A percentile compares a stretch with the other conserved stretches of the same genome.
These are phyloP conservation scores for Alternaria conjuncta DNA, from an alignment of 2,329 filamentous ascomycete genomes.

Conservation along the genomic window DNA sequence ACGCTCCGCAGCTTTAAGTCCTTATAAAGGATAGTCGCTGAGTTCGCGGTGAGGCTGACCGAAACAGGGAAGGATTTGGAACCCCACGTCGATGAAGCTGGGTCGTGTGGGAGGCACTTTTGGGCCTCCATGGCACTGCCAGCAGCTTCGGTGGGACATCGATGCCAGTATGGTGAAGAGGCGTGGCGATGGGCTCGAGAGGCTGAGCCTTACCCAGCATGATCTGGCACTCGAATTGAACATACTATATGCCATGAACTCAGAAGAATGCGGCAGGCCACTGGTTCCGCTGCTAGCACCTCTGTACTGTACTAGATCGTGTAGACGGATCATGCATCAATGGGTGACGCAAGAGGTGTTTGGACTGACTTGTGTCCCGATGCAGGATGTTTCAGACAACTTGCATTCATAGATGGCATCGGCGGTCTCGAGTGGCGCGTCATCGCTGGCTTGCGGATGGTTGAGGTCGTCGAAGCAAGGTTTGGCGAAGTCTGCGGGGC, in stretches of 20 bases:
- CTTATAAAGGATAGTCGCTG: background rate
- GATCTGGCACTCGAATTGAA: background rate
- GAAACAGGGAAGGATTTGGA: too few species aligned
- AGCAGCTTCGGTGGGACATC: background rate
- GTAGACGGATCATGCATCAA: background rate
- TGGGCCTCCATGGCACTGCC: background rate
- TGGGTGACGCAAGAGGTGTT: background rate
- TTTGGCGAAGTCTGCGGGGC: constrained; percentile 11
- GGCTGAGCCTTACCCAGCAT: background rate
- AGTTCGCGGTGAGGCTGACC: background rate
- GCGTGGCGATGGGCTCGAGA: background rate
- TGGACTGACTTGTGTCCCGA: background rate
- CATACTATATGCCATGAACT: background rate
- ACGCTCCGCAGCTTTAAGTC: background rate
- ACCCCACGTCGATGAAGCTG: background rate
- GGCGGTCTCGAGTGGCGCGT: background rate
- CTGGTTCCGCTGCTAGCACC: background rate
- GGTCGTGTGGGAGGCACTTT: background rate
- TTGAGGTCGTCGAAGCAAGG: constrained; percentile 28
- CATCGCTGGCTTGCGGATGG: background rate
- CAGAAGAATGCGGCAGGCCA: background rate
- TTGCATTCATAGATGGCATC: too few species aligned
- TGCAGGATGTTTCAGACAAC: background rate
- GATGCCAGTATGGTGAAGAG: background rate
- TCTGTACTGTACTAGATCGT: background rate